phyloP scores from a whole-genome alignment of 192 early-diverging fungal species.

The Backusella liffmaniae region DNA sequence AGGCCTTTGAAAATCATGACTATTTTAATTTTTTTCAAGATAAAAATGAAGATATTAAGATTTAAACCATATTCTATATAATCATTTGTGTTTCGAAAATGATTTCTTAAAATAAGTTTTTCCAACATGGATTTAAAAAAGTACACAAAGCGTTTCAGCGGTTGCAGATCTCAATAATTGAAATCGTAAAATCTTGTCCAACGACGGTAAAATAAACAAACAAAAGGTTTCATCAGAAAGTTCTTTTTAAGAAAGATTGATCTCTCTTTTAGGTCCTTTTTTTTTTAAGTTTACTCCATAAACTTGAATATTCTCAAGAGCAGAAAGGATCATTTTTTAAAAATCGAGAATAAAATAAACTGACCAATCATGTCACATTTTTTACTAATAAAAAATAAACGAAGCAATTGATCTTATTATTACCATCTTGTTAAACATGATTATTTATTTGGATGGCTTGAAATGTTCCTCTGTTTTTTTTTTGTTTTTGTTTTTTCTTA shows the following conservation, averaged over 20 bases:
- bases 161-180: background rate
- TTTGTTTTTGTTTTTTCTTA: background rate
- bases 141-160: background rate
- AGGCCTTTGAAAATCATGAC: background rate
- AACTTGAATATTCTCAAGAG: background rate
- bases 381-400: background rate
- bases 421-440: background rate
- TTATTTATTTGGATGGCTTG: background rate
- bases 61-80: background rate
- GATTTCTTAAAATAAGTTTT: background rate
- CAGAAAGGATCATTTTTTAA: background rate
- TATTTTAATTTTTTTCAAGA: background rate
- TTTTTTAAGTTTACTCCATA: background rate
- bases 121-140: background rate
- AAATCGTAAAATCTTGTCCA: background rate
- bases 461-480: background rate
- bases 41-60: background rate
- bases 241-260: background rate
- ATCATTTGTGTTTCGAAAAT: background rate
- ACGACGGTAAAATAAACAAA: background rate
- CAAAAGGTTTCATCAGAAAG: constrained; percentile 6
- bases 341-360: background rate
- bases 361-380: background rate
- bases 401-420: background rate
- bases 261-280: background rate